Conservation (phyloP, 148 eudicot species). For the Cornus suecica region DNA sequence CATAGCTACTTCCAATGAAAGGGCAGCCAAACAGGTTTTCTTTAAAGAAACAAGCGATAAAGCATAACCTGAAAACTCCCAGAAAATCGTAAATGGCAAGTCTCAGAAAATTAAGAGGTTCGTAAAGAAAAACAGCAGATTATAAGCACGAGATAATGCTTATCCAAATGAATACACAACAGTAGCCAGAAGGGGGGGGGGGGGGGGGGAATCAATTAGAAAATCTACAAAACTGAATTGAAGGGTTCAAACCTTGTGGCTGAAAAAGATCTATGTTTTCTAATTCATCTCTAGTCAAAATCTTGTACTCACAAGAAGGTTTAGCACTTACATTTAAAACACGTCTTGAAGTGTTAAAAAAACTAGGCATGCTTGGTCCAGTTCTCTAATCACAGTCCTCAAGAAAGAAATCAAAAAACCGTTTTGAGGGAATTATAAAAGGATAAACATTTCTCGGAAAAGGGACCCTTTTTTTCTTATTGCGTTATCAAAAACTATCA, state of each 20-base stretch:
- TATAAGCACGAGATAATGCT: neutral
- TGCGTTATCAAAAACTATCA: too few relatives aligned
- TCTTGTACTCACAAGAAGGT: neutral
- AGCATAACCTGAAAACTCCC: conserved; percentile 27
- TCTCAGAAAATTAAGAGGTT: too few relatives aligned
- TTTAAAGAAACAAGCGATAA: conserved; percentile 16
- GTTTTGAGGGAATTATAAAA: too few relatives aligned
- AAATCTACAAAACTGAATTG: neutral
- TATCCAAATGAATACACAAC: neutral
- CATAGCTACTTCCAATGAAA: conserved; percentile 60
- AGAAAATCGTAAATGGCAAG: neutral
- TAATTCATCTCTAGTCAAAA: neutral
- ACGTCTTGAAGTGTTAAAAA: neutral
- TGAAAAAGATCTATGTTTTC: neutral
- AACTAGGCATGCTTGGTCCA: too few relatives aligned
- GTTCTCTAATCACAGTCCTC: too few relatives aligned
- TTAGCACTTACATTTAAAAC: neutral
- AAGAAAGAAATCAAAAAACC: too few relatives aligned
- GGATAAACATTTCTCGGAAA: too few relatives aligned
- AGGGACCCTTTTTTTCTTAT: too few relatives aligned
- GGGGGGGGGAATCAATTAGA: too few relatives aligned
- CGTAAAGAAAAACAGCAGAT: too few relatives aligned
- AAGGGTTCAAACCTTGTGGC: too few relatives aligned
- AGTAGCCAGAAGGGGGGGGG: too few relatives aligned
- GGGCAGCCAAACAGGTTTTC: conserved; percentile 24